phyloP scores from a whole-genome alignment of 345 rosid species.

The Bruguiera gymnorhiza region DNA sequence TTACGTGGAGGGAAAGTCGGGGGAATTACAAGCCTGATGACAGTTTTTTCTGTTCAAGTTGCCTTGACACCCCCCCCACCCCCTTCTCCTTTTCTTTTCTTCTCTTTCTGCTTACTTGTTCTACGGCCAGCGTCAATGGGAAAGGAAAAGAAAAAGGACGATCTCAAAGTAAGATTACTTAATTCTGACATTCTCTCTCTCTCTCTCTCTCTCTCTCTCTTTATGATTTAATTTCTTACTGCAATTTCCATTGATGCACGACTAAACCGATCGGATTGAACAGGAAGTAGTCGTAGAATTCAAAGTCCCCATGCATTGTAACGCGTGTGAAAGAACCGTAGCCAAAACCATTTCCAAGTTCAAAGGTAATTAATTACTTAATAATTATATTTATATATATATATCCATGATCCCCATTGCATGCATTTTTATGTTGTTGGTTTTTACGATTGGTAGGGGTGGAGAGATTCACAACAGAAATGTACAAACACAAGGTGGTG shows the following conservation, averaged over 20 bases:
- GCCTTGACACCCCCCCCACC: too few relatives aligned
- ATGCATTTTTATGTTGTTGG: too few relatives aligned
- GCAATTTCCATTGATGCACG: too few relatives aligned
- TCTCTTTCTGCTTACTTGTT: too few relatives aligned
- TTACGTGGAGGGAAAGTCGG: too few relatives aligned
- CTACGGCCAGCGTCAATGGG: slow-evolving; percentile 21
- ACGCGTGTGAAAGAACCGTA: slow-evolving; percentile 69
- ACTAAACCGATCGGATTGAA: neutral
- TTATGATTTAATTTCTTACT: neutral
- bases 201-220: neutral
- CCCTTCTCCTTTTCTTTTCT: too few relatives aligned
- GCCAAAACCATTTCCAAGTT: slow-evolving; percentile 55
- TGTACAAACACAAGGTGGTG: slow-evolving; percentile 56
- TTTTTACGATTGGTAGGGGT: slow-evolving; percentile 33
- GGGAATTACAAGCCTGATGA: too few relatives aligned
- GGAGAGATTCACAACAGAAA: slow-evolving; percentile 62
- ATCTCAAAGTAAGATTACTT: slow-evolving; percentile 33
- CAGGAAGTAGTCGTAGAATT: slow-evolving; percentile 51
- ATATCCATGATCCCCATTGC: too few relatives aligned
- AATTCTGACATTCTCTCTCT: neutral
- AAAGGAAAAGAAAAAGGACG: slow-evolving; percentile 24
- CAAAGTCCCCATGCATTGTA: slow-evolving; percentile 65
- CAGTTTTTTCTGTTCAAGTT: too few relatives aligned
- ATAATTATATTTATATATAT: neutral
- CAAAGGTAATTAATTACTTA: slow-evolving; percentile 42